Percentiles rank a stretch among this genome's conserved stretches.
Evolutionary conservation across 495 filamentous ascomycete species (phyloP).

Genomic region (Neurospora sp.): DNA sequence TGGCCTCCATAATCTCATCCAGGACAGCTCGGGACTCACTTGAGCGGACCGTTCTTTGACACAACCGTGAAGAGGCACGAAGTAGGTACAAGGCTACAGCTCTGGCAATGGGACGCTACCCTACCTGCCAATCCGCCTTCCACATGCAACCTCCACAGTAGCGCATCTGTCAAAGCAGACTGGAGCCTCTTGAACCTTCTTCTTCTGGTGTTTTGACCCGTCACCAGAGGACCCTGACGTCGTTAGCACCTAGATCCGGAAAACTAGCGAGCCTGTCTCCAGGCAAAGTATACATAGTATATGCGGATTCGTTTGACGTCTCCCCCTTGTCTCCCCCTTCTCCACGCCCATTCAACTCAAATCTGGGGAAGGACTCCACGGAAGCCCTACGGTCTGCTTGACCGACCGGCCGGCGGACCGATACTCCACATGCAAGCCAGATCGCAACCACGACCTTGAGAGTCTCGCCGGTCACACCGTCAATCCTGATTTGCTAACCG

Average conservation of each 20-base stretch:
- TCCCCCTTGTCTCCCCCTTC: neutral
- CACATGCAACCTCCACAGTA: neutral
- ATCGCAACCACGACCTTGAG: slow-evolving; percentile 20
- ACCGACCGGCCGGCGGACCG: slow-evolving; percentile 28
- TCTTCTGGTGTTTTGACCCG: neutral
- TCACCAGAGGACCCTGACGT: neutral
- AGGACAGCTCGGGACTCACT: neutral
- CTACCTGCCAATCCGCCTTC: neutral
- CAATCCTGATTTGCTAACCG: slow-evolving; percentile 14
- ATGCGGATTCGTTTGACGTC: neutral
- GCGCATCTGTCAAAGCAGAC: neutral
- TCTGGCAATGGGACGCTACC: neutral
- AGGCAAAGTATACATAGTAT: neutral
- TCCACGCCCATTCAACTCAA: neutral
- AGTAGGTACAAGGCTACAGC: neutral
- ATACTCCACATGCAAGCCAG: slow-evolving; percentile 29
- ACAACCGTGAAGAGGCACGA: too few species aligned
- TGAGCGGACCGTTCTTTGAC: neutral
- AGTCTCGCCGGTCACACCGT: neutral
- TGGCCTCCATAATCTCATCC: neutral
- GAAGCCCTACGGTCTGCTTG: neutral
- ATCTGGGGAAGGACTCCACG: neutral
- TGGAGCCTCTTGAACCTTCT: neutral
- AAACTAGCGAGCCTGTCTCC: neutral
- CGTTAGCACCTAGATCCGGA: neutral